Evolutionary conservation across 2,329 filamentous ascomycete species (phyloP).

Genomic region (Stachybotrys elegans): DNA sequence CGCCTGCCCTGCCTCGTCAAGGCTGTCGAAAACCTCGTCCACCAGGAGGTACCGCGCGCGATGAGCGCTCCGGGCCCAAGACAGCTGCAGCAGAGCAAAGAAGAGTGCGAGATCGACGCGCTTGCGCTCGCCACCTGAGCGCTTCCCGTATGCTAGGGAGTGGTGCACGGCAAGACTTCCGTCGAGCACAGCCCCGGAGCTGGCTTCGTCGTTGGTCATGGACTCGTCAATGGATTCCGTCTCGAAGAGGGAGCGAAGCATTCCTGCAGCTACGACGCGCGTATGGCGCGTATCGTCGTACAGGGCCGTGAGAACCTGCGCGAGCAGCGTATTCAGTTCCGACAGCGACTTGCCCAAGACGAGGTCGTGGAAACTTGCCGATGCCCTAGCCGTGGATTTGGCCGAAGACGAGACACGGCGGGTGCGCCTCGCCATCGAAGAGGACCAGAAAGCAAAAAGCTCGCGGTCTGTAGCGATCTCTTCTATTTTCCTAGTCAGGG

Average conservation of each 20-base stretch:
- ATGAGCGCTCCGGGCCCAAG: too few relatives aligned
- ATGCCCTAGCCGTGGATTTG: constrained; percentile 1
- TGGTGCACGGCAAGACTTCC: constrained; percentile 7
- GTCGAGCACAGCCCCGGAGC: constrained; percentile 8
- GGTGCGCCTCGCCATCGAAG: too few relatives aligned
- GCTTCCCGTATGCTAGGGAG: constrained; percentile 10
- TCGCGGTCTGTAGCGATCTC: too few relatives aligned
- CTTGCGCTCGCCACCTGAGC: too few relatives aligned
- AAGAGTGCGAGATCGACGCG: too few relatives aligned
- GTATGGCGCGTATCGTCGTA: constrained; percentile 12
- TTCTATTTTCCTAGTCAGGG: too few relatives aligned
- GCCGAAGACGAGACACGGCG: too few relatives aligned
- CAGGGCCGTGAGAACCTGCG: constrained; percentile 9
- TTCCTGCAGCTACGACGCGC: constrained; percentile 10
- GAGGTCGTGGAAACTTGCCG: constrained; percentile 12
- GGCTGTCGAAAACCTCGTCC: too few relatives aligned
- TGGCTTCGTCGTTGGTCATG: background rate
- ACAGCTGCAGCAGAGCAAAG: too few relatives aligned
- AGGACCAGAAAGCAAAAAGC: too few relatives aligned
- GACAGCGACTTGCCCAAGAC: constrained; percentile 11
- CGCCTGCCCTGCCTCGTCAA: too few relatives aligned
- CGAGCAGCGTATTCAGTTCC: constrained; percentile 12
- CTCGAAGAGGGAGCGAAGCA: constrained; percentile 13
- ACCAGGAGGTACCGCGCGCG: too few relatives aligned
- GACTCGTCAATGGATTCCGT: constrained; percentile 4